Evolutionary conservation across 495 filamentous ascomycete species (phyloP).

Genomic region (Lophiotrema nucula): DNA sequence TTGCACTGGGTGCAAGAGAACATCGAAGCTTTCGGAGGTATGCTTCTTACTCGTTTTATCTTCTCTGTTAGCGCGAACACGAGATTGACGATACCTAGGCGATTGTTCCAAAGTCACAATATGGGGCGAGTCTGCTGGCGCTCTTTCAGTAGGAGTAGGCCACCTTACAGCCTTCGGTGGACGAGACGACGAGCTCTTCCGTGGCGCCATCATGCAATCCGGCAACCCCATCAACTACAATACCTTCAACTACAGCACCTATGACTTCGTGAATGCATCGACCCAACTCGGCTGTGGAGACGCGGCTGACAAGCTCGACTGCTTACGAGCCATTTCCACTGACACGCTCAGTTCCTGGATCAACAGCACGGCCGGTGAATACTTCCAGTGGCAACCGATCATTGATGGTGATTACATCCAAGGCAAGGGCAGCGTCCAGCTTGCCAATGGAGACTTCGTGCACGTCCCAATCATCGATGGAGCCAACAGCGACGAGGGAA

Average conservation of each 20-base stretch:
- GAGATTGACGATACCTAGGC: conserved; percentile 9
- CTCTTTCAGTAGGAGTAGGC: conserved; percentile 36
- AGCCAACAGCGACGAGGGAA: conserved; percentile 62
- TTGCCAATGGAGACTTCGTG: conserved; percentile 50
- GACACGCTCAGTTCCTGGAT: conserved; percentile 56
- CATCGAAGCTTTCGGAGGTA: conserved; percentile 43
- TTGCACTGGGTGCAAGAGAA: conserved; percentile 60
- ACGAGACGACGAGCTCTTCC: conserved; percentile 52
- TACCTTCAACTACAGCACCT: conserved; percentile 20
- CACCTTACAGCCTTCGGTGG: conserved; percentile 44
- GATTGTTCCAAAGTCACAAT: conserved; percentile 41
- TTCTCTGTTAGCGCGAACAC: background rate
- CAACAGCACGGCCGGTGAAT: conserved; percentile 44
- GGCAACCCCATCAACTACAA: conserved; percentile 40
- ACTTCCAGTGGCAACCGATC: conserved; percentile 42
- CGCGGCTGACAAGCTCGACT: conserved; percentile 43
- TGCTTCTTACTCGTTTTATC: conserved; percentile 4
- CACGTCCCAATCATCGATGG: conserved; percentile 59
- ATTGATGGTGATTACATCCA: conserved; percentile 54
- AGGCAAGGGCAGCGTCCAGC: conserved; percentile 37
- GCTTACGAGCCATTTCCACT: conserved; percentile 54
- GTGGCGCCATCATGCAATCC: conserved; percentile 51
- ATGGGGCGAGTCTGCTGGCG: conserved; percentile 33
- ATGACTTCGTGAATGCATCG: conserved; percentile 33
- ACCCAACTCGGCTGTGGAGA: conserved; percentile 43